A percentile compares a stretch with the other conserved stretches of the same genome.
phyloP scores from a whole-genome alignment of 2,329 filamentous ascomycete species.

The Geosmithia flava region DNA sequence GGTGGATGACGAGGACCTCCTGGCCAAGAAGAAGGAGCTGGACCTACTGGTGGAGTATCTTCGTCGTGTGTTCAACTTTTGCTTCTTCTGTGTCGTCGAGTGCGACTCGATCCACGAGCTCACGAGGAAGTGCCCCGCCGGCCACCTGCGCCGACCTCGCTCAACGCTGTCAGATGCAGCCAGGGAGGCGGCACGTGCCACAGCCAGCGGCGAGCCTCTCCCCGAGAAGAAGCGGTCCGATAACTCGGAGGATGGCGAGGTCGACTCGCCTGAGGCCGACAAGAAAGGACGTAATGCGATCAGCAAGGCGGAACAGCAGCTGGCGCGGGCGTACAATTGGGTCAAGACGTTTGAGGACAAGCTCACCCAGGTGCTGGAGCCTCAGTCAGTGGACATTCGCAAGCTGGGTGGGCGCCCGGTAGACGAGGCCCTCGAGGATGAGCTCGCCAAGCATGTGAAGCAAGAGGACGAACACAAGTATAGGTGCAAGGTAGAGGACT shows the following conservation, averaged over 20 bases:
- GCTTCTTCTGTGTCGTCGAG: slow-evolving; percentile 99
- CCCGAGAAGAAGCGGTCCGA: slow-evolving; percentile 63
- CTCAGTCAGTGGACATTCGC: slow-evolving; percentile 72
- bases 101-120: slow-evolving; percentile 95
- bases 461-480: slow-evolving; percentile 97
- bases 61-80: slow-evolving; percentile 94
- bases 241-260: slow-evolving; percentile 49
- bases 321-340: slow-evolving; percentile 95
- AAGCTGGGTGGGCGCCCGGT: slow-evolving; percentile 83
- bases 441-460: slow-evolving; percentile 79
- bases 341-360: slow-evolving; percentile 98
- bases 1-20: slow-evolving; percentile 75
- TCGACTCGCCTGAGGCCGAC: slow-evolving; percentile 33
- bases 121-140: slow-evolving; percentile 88
- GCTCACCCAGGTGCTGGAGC: slow-evolving; percentile 82
- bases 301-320: slow-evolving; percentile 77
- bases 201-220: slow-evolving; percentile 70
- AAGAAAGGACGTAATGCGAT: slow-evolving; percentile 54
- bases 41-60: slow-evolving; percentile 95
- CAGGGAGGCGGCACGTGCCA: slow-evolving; percentile 75
- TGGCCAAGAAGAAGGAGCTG: slow-evolving; percentile 92
- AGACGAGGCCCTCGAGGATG: slow-evolving; percentile 78
- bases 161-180: slow-evolving; percentile 74
- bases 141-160: slow-evolving; percentile 86
- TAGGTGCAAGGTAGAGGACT: slow-evolving; percentile 92